phyloP scores from a whole-genome alignment of 208 protist species.

The Crithidia sp. region DNA sequence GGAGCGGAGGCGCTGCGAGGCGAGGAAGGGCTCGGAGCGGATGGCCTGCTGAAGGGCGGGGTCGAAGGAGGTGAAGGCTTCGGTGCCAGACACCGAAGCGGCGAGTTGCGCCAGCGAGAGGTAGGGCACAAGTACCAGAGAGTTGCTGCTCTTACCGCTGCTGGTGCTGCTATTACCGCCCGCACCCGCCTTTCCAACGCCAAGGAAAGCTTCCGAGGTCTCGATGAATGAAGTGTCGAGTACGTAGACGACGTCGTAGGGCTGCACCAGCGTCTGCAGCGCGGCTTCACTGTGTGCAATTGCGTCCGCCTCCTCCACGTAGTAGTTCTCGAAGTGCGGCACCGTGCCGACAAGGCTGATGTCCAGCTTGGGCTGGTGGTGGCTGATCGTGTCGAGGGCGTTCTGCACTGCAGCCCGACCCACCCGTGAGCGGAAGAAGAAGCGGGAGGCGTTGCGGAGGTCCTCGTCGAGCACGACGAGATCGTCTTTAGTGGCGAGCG shows the following conservation, averaged over 20 bases:
- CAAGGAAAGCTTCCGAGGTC: constrained; percentile 71
- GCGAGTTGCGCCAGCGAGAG: constrained; percentile 62
- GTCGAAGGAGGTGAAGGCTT: constrained; percentile 63
- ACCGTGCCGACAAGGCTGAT: constrained; percentile 67
- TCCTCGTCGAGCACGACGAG: constrained; percentile 69
- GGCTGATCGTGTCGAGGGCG: constrained; percentile 69
- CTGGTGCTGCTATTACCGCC: too few relatives aligned
- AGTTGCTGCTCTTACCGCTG: background rate
- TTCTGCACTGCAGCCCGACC: constrained; percentile 46
- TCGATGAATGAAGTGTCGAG: constrained; percentile 89
- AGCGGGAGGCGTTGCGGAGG: constrained; percentile 44
- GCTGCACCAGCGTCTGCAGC: constrained; percentile 38
- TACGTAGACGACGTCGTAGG: constrained; percentile 61
- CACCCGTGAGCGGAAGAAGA: constrained; percentile 44
- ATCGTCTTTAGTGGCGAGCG: constrained; percentile 36
- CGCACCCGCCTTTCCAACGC: constrained; percentile 28
- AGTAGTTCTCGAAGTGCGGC: constrained; percentile 79
- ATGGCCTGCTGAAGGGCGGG: constrained; percentile 57
- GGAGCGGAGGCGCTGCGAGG: constrained; percentile 68
- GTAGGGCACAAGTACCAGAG: constrained; percentile 74
- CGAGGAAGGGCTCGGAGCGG: constrained; percentile 57
- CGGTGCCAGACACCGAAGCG: constrained; percentile 40
- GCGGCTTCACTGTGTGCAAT: constrained; percentile 57
- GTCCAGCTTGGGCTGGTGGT: constrained; percentile 77
- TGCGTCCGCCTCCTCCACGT: constrained; percentile 42